Evolutionary conservation across 768 basidiomycete genomes (phyloP).

Genomic region (Mycena venus): DNA sequence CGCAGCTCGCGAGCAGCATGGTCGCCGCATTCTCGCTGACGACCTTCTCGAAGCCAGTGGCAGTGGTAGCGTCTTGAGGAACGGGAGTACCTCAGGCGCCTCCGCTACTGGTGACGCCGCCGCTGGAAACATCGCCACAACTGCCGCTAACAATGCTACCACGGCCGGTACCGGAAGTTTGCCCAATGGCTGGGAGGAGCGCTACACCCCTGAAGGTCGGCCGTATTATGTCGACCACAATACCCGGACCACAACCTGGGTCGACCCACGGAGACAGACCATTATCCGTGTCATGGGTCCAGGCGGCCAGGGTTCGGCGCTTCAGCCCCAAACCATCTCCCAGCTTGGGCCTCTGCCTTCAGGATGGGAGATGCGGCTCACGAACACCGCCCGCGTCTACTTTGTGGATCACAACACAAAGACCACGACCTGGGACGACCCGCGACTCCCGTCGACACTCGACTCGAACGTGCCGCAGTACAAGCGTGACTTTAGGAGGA

Average conservation of each 20-base stretch:
- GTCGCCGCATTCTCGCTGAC: constrained; percentile 85
- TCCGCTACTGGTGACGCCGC: constrained; percentile 54
- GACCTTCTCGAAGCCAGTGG: constrained; percentile 81
- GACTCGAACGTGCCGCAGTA: constrained; percentile 99
- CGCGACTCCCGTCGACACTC: constrained; percentile 92
- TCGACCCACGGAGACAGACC: constrained; percentile 97
- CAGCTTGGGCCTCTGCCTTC: constrained; percentile 97
- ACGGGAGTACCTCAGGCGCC: constrained; percentile 49
- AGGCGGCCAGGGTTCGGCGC: constrained; percentile 85
- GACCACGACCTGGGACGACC: constrained; percentile 99
- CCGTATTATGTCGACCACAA: constrained; percentile 99
- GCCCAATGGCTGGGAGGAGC: constrained; percentile 98
- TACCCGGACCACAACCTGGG: constrained; percentile 99
- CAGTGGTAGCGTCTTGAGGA: constrained; percentile 48
- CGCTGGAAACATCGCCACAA: constrained; percentile 62
- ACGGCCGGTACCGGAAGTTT: constrained; percentile 88
- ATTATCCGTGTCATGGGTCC: constrained; percentile 98
- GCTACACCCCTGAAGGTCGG: constrained; percentile 97
- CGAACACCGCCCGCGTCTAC: constrained; percentile 97
- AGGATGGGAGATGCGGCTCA: constrained; percentile 99
- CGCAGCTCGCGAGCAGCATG: constrained; percentile 89
- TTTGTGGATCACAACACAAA: constrained; percentile 99
- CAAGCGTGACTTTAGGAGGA: constrained; percentile 99
- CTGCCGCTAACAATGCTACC: constrained; percentile 63
- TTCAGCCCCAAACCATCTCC: constrained; percentile 95